Base-by-base conservation (phyloP, 352 stramenopile genomes). In the Phytopythium helicoides region DNA sequence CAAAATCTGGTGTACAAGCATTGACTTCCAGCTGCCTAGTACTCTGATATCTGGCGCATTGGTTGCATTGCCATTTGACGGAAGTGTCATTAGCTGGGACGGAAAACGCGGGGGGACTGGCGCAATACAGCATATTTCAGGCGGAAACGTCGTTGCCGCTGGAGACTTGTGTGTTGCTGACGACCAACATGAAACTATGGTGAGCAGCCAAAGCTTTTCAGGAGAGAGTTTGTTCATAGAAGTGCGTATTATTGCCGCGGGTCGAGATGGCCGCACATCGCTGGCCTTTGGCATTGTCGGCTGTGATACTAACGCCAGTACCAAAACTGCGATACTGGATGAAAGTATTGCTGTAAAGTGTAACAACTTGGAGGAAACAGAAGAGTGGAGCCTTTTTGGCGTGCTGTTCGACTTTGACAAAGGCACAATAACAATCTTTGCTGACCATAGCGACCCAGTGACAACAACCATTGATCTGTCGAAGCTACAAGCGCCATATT, bases 381-480 rank as follows among this genome's bases (percentile, higher is more conserved):
- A 66, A 16, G 36, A 73, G 0, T 72, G 48, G 54, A 70, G 64
- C 8, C 55, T 73, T 19, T 73, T 95, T n/a, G 85, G 85, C 1
- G 64, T 89, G 26, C 66, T 92, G 11, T 92, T 89, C 61, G 82
- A 95, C 60, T 90, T 95, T 35, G 66, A 74, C 26, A 84, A 80
- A 26, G 61, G 66, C 0, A 78, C 60, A 16, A 45, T 85, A 23
- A 89, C 75, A 0, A 51, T 89, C 19, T 89, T 76, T 47, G 66
- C 80, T 0, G 71, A 76, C 16, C 56, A 57, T n/a, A 60, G 56
- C 1, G 73, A 91, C 14, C 71, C 80, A 15, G 23, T 76, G 16
- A 60, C 64, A 2, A 65, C 56, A 12, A 54, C 58, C 3, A 39
- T 86, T 18, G 70, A 86, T 26, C 1, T 75, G 1, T 46, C 55